Conservation (phyloP, 768 basidiomycete species). For the Boletus subcaerulescens region DNA sequence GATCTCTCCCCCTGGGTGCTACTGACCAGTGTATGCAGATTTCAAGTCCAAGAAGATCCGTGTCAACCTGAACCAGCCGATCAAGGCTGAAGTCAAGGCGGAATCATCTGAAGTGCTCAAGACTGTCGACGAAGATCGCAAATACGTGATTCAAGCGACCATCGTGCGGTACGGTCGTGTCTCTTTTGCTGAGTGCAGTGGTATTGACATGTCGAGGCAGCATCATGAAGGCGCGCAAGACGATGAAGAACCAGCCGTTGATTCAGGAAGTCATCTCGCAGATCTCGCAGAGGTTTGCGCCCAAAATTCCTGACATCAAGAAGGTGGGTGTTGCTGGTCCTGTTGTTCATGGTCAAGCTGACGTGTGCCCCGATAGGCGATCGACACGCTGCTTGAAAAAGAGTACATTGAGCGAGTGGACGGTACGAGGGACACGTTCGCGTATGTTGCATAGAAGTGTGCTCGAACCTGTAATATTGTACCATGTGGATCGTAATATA, state of each 20-base stretch:
- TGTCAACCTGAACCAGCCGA: constrained; percentile 85
- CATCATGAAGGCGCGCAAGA: constrained; percentile 95
- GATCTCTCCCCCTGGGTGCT: too few relatives aligned
- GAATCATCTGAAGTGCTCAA: constrained; percentile 88
- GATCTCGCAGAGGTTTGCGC: constrained; percentile 83
- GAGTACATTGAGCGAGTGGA: constrained; percentile 97
- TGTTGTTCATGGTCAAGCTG: neutral
- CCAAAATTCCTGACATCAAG: constrained; percentile 96
- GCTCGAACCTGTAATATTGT: neutral
- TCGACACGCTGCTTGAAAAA: constrained; percentile 90
- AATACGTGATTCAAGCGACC: constrained; percentile 93
- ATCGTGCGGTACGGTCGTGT: constrained; percentile 61
- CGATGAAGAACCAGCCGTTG: constrained; percentile 89
- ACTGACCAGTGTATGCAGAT: constrained; percentile 38
- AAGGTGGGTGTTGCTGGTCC: constrained; percentile 50
- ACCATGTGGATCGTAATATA: constrained; percentile 15
- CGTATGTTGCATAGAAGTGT: constrained; percentile 33
- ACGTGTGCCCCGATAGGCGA: constrained; percentile 53
- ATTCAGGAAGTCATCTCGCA: constrained; percentile 91
- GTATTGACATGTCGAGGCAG: constrained; percentile 34
- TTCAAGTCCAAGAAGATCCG: constrained; percentile 95
- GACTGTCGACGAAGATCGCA: constrained; percentile 95
- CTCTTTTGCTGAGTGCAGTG: neutral
- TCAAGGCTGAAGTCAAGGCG: constrained; percentile 92
- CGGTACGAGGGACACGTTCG: constrained; percentile 76